Base-by-base conservation (phyloP, 805 yeast species). In the Sugiyamaella lignohabitans region DNA sequence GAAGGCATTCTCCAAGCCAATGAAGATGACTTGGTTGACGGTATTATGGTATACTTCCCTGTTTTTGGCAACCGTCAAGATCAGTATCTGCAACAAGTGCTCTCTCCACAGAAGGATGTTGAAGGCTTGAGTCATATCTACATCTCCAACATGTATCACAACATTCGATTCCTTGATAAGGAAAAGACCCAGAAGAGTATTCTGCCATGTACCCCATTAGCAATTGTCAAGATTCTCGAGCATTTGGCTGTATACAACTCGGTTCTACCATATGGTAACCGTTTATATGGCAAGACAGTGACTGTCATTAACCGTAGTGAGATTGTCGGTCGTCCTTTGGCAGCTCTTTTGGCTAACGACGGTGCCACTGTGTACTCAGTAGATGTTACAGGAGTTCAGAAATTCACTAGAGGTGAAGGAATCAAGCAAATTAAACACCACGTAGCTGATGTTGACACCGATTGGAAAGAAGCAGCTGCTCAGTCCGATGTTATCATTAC, bases 31-130 rank as follows among this genome's bases (percentile, higher is more conserved):
- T 56, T 63, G 0, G 86, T 91, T 35, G 82, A 88, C 61, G 98
- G 98, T 20, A 93, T 93, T 55, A 88, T 93, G 85, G 91, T 93
- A 14, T 93, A 93, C 65, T 93, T 91, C 76, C 98, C 98, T 0
- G 98, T 93, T 2, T 93, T 87, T 66, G 96, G 96, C 2, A 86
- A 87, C 61, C 78, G 86, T 49, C 98, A 93, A 67, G 98, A 93
- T 66, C 95, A 86, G 66, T 93, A 93, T 64, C 67, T 93, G 48
- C 98, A 93, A 68, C 98, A 93, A 67, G 84, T 88, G 51, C 89
- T 93, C 17, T 71, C 88, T n/a, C 72, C 82, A 35, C 91, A 87
- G 51, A 93, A 93, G 64, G 98, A 93, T 59, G 98, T 93, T 20
- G 98, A 93, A 67, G 98, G 98, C 1, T 72, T 93, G 58, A 87